Percentiles rank a stretch among this genome's conserved stretches.
Conservation (phyloP, 1,284 basidiomycete genomes). For the Agroathelia rolfsii region DNA sequence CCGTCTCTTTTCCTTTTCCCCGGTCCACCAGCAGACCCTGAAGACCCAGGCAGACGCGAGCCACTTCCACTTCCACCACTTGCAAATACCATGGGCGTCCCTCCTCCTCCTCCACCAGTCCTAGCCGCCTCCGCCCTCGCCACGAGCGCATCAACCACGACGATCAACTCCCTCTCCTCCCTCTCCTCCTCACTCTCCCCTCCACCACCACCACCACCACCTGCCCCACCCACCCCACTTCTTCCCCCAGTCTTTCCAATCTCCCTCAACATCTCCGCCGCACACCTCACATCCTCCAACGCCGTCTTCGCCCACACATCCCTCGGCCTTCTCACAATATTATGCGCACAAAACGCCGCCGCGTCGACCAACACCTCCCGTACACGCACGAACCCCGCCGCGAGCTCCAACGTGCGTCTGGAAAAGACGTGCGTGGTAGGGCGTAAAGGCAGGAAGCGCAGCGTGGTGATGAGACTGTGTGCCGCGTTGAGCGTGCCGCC, state of each 20-base stretch:
- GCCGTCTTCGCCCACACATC: slow-evolving; percentile 37
- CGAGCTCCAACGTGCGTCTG: slow-evolving; percentile 8
- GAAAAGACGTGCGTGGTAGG: slow-evolving; percentile 20
- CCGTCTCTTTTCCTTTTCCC: too few relatives aligned
- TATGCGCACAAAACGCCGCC: slow-evolving; percentile 49
- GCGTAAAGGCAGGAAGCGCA: slow-evolving; percentile 15
- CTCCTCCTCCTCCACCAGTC: too few relatives aligned
- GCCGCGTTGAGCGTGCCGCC: slow-evolving; percentile 51
- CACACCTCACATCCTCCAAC: slow-evolving; percentile 37
- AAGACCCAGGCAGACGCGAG: too few relatives aligned
- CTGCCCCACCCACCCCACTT: slow-evolving; percentile 38
- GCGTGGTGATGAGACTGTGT: slow-evolving; percentile 37
- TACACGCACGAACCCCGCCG: too few relatives aligned
- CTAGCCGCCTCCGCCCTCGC: too few relatives aligned
- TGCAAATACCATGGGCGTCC: too few relatives aligned
- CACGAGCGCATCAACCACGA: slow-evolving; percentile 18
- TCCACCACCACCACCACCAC: slow-evolving; percentile 26
- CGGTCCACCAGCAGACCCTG: too few relatives aligned
- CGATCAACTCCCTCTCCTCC: slow-evolving; percentile 6
- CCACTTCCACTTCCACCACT: too few relatives aligned
- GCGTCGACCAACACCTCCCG: slow-evolving; percentile 49
- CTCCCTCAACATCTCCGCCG: slow-evolving; percentile 39
- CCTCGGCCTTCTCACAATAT: slow-evolving; percentile 40
- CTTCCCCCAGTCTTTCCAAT: too few relatives aligned
- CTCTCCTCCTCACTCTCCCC: slow-evolving; percentile 11